Base-by-base conservation (phyloP, 75 land plant species). In the Pinus albicaulis region DNA sequence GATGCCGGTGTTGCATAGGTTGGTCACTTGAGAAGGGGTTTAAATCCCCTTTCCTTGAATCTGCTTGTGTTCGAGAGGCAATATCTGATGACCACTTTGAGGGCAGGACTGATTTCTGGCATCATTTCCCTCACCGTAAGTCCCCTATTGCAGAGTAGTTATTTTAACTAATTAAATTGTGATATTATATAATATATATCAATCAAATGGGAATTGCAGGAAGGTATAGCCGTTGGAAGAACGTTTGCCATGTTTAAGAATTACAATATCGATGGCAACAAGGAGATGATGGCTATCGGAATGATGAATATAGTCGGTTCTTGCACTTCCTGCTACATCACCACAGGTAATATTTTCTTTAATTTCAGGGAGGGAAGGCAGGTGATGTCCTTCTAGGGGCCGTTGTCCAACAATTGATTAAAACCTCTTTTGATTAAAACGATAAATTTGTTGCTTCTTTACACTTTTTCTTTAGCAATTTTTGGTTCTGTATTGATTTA, bases 301-400 rank as follows among this genome's bases (percentile, higher is more conserved):
- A 84, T 73, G 76, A 91, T 88, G 92, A 95, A 95, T 84, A 85
- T 93, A 3, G 81, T 73, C 44, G 98, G 94, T 31, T 91, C 98
- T 23, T 90, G 84, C 71, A 85, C 89, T 57, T 95, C 98, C 34
- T 95, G 94, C 86, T 93, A 91, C 78, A 75, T 94, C 24, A 83
- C 94, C 28, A 88, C 98, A 70, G 98, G 98, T 95, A 86, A 26
- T 38, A 48, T 48, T 48, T 10, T 11, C 10, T 10, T 48, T 48
- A 10, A 48, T 48, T 48, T 48, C 53, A 48, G 10, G 0, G 53
- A 48, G 2, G 11, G 12, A 48, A 48, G 2, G 2, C 53, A 48
- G 11, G 11, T 10, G 53, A 10, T 10, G 11, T 10, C 53, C 2
- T 48, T 8, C 11, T 48, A 36, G 38, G 5, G 5, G 5, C 41